A percentile compares a stretch with the other conserved stretches of the same genome.
Conservation (phyloP, 306 rosid genomes). For the Pterocarpus santalinus region DNA sequence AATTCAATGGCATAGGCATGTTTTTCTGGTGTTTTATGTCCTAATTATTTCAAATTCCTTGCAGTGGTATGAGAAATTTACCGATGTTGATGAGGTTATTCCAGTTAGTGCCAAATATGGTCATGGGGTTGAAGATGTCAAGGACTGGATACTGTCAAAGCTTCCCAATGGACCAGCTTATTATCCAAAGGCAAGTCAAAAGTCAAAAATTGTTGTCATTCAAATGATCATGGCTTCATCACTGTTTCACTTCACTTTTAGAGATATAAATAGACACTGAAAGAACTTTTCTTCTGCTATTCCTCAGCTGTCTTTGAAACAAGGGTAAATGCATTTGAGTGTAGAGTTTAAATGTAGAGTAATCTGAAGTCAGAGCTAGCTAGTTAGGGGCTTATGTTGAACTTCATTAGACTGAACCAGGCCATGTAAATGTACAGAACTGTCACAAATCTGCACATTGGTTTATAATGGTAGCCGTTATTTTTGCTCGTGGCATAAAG, state of each 20-base stretch:
- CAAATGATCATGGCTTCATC: slow-evolving; percentile 27
- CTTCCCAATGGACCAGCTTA: slow-evolving; percentile 92
- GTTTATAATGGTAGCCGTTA: neutral
- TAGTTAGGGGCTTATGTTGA: neutral
- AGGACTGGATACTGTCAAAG: slow-evolving; percentile 93
- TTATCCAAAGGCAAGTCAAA: slow-evolving; percentile 83
- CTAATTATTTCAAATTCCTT: slow-evolving; percentile 45
- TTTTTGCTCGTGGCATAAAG: slow-evolving; percentile 27
- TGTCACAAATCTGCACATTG: slow-evolving; percentile 7
- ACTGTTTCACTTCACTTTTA: slow-evolving; percentile 25
- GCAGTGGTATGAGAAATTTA: slow-evolving; percentile 95
- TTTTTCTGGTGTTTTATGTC: slow-evolving; percentile 31
- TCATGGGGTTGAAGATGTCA: slow-evolving; percentile 91
- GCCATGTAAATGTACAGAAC: neutral
- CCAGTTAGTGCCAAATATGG: slow-evolving; percentile 99
- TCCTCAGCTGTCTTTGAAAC: slow-evolving; percentile 30
- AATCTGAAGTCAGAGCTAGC: slow-evolving; percentile 22
- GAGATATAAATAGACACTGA: slow-evolving; percentile 6
- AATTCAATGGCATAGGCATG: slow-evolving; percentile 28
- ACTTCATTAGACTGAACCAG: neutral
- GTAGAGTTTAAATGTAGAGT: slow-evolving; percentile 25
- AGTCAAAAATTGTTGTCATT: slow-evolving; percentile 29
- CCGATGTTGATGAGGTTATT: slow-evolving; percentile 88
- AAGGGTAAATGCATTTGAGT: slow-evolving; percentile 33
- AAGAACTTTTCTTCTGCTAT: slow-evolving; percentile 34